Base-by-base conservation (phyloP, 768 basidiomycete genomes). In the Dioszegia crocea region DNA sequence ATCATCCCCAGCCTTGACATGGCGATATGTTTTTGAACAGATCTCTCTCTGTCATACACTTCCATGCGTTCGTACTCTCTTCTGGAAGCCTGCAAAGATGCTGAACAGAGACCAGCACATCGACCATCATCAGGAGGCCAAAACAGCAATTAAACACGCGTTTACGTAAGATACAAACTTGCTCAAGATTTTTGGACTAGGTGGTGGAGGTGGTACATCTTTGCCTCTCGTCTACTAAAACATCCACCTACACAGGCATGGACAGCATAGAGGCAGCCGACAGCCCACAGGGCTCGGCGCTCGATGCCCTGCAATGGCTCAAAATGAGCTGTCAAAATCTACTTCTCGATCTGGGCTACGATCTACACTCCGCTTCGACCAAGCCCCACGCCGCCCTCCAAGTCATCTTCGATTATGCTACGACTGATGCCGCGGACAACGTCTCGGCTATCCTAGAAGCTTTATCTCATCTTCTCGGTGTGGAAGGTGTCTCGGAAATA, bases 381-480 rank as follows among this genome's bases (percentile, higher is more conserved):
- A 33, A 6, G 3, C 26, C 38, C 30, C 40, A 19, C 3, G 23
- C 51, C 36, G 36, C 19, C 49, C 63, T 61, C 19, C 45, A 36
- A 2, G 57, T 65, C 43, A 44, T 68, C 21, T 63, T 66, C 62
- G 59, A 63, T n/a, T 57, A 57, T 40, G 60, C 55, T 16, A 21
- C 39, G 16, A 8, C 21, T 27, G 24, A 61, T 21, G 19, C 58
- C 1, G 33, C 49, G 1, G 46, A 60, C 4, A 59, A 88, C 10
- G 80, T 89, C 80, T 77, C 0, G 77, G 92, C 36, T 4, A 71
- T 78, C 29, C 76, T 88, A 8, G 80, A 91, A 14, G 78, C 83
- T 0, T 71, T 80, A 17, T 86, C 88, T 6, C 17, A 11, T n/a
- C 23, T 51, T 6, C 9, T 57, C 16, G 16, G 9, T 0, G n/a